These are phyloP conservation scores for Sphagnum contortum DNA, from an alignment of 225 moss, liverwort and hornwort species.

Conservation along the genomic window DNA sequence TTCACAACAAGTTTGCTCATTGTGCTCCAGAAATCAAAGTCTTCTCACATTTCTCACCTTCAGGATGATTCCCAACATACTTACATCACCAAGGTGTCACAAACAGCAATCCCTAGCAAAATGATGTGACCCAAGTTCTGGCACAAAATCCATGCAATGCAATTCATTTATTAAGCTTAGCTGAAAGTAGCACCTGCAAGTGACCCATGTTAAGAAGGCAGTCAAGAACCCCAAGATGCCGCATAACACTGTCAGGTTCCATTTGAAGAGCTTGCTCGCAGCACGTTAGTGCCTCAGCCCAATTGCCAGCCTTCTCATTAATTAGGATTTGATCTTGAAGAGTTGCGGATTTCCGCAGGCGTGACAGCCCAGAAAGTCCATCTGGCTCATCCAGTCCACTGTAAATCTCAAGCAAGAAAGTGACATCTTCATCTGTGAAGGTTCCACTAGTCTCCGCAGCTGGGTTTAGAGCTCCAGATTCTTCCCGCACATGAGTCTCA, in stretches of 20 bases:
- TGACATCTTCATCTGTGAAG: conserved; percentile 88
- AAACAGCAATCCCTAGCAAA: no score
- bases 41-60: no score
- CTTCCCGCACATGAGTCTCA: conserved; percentile 87
- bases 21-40: no score
- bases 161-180: no score
- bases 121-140: no score
- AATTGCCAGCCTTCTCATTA: conserved; percentile 97
- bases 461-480: conserved; percentile 90
- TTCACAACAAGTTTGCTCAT: no score
- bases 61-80: no score
- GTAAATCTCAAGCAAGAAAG: conserved; percentile 86
- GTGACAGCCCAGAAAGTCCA: conserved; percentile 88
- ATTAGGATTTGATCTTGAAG: conserved; percentile 95
- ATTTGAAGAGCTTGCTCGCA: conserved; percentile 99
- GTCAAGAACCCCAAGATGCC: conserved; percentile 86
- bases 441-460: conserved; percentile 79
- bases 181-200: conserved; percentile 39
- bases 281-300: conserved; percentile 92
- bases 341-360: conserved; percentile 68
- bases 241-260: conserved; percentile 80
- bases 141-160: no score
- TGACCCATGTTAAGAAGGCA: conserved; percentile 99
- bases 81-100: no score
- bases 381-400: conserved; percentile 97